Evolutionary conservation across 2,329 filamentous ascomycete species (phyloP).

Genomic region (Onygena corvina): DNA sequence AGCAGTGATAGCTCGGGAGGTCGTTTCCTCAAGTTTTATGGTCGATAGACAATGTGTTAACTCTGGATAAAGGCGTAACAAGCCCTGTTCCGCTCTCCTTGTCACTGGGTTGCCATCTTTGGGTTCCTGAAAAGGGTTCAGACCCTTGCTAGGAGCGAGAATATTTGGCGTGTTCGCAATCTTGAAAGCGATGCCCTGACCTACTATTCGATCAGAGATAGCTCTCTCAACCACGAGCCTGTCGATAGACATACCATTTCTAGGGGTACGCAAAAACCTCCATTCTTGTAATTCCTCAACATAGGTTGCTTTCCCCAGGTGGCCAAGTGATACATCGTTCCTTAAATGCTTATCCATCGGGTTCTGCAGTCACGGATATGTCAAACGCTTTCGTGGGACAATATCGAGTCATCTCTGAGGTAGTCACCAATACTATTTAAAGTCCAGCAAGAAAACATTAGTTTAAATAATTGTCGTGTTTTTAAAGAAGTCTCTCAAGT

Average conservation of each 20-base stretch:
- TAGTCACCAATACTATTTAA: neutral
- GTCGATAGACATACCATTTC: constrained; percentile 18
- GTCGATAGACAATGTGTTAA: constrained; percentile 25
- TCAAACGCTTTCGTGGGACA: neutral
- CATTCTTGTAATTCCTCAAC: constrained; percentile 37
- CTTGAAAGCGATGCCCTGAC: neutral
- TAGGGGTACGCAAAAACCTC: constrained; percentile 35
- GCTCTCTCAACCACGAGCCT: neutral
- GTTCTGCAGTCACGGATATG: constrained; percentile 23
- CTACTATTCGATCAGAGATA: neutral
- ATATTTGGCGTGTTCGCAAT: neutral
- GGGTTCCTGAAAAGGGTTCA: neutral
- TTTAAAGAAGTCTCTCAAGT: neutral
- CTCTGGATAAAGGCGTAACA: constrained; percentile 26
- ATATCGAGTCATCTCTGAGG: neutral
- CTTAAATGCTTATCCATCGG: constrained; percentile 45
- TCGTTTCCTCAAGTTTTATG: constrained; percentile 21
- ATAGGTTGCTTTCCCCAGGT: constrained; percentile 44
- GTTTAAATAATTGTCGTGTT: too few relatives aligned
- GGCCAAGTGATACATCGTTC: constrained; percentile 42
- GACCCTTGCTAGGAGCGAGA: neutral
- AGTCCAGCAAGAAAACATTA: neutral
- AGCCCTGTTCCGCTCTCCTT: constrained; percentile 7
- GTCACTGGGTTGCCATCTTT: neutral
- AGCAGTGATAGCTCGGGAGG: constrained; percentile 25